Evolutionary conservation across 2,329 filamentous ascomycete species (phyloP).

Genomic region (Penicillium glabrum): DNA sequence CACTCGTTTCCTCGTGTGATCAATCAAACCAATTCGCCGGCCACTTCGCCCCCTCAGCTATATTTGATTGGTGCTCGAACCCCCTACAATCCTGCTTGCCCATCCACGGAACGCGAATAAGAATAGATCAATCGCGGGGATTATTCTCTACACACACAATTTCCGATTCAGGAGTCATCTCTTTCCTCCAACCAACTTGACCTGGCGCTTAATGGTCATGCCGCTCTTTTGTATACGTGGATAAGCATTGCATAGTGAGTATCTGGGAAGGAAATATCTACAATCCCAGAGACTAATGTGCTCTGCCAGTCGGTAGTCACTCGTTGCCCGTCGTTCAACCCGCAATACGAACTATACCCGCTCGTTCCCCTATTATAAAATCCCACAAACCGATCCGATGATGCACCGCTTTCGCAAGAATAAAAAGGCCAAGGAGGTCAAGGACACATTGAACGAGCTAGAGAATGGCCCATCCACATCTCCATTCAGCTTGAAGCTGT

Average conservation of each 20-base stretch:
- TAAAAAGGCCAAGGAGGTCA: conserved; percentile 39
- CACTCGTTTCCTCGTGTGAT: conserved; percentile 13
- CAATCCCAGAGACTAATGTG: neutral
- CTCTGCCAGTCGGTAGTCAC: conserved; percentile 2
- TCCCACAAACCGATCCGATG: conserved; percentile 6
- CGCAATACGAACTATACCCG: conserved; percentile 1
- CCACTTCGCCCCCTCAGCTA: neutral
- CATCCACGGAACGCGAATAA: conserved; percentile 11
- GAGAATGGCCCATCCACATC: conserved; percentile 40
- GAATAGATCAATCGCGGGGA: conserved; percentile 6
- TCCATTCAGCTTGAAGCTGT: conserved; percentile 36
- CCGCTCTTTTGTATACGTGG: conserved; percentile 15
- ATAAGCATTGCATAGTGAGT: conserved; percentile 19
- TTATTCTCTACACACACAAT: conserved; percentile 1
- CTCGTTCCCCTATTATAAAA: neutral
- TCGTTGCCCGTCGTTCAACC: neutral
- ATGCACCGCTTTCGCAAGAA: conserved; percentile 46
- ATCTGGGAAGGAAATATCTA: neutral
- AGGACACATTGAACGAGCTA: conserved; percentile 24
- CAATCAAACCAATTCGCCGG: conserved; percentile 8
- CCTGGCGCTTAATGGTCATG: conserved; percentile 18
- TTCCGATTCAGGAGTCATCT: conserved; percentile 1
- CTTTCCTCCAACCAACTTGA: neutral
- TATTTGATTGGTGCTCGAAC: conserved; percentile 14
- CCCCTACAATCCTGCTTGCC: conserved; percentile 2